phyloP scores from a whole-genome alignment of 2,329 filamentous ascomycete genomes.

The Periconia sp. region DNA sequence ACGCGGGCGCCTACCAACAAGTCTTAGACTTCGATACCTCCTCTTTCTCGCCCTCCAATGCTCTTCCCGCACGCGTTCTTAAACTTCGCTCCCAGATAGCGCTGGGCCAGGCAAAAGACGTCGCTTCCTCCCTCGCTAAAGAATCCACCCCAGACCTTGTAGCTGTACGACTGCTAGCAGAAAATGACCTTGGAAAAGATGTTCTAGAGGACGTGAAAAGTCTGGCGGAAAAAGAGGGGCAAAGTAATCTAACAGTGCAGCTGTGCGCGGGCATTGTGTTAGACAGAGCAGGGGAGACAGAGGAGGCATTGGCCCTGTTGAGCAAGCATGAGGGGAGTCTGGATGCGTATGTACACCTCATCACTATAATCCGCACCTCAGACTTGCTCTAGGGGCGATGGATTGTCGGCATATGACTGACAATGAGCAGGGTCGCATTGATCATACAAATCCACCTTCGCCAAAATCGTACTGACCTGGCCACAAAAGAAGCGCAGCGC shows the following conservation, averaged over 20 bases:
- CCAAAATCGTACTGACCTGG: conserved; percentile 90
- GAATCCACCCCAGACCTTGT: conserved; percentile 72
- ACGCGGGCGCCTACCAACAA: conserved; percentile 82
- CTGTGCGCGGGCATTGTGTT: conserved; percentile 81
- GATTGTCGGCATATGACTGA: neutral
- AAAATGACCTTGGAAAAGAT: conserved; percentile 56
- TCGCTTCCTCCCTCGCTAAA: conserved; percentile 70
- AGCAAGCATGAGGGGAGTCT: conserved; percentile 82
- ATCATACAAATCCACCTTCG: conserved; percentile 91
- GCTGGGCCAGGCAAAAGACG: conserved; percentile 76
- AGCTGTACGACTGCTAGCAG: conserved; percentile 78
- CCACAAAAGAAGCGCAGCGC: conserved; percentile 83
- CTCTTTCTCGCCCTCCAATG: conserved; percentile 78
- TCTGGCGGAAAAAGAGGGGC: conserved; percentile 69
- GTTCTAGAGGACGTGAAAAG: conserved; percentile 68
- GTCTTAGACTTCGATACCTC: conserved; percentile 86
- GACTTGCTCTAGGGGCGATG: no score
- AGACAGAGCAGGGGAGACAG: conserved; percentile 78
- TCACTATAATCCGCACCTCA: conserved; percentile 7
- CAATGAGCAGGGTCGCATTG: conserved; percentile 79
- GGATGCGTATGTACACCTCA: conserved; percentile 63
- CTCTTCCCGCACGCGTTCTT: conserved; percentile 76
- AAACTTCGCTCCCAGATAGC: conserved; percentile 83
- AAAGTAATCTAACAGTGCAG: conserved; percentile 79
- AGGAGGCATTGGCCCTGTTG: conserved; percentile 81